Base-by-base conservation (phyloP, 352 stramenopile genomes). In the Pythium guiyangense region DNA sequence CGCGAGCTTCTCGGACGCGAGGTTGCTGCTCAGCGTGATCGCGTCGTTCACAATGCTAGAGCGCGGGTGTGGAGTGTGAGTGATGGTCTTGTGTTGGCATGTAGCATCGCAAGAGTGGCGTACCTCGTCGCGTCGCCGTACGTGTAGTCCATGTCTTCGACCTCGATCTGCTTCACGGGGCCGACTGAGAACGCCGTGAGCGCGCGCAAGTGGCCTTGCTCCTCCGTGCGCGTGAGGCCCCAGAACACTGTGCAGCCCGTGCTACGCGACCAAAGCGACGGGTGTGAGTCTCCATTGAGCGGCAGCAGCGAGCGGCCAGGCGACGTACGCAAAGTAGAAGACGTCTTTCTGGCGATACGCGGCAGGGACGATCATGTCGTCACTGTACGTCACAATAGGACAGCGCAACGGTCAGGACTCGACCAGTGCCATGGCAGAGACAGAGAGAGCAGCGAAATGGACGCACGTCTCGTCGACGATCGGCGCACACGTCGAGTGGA, bases 201-300 rank as follows among this genome's bases (percentile, higher is more conserved):
- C 31, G 84, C 72, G 9, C 74, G 65, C 42, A 96, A 47, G 61
- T 96, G 76, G 4, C 70, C 71, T 59, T 95, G 73, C 60, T 96
- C 86, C 34, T 96, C 86, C 3, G 75, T 74, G n/a, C 73, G 69
- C 14, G 76, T 84, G 27, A 96, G 77, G 3, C 90, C 90, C 90
- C 90, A 97, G 52, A 96, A 95, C 4, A 97, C 90, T 8, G 82
- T 79, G 63, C 86, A 96, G 17, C 90, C 89, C 50, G 79, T 91
- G 10, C 78, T 90, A 46, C 31, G 67, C 26, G 3, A 8, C 39
- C 37, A 29, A 29, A 57, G 12, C 35, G 50, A 18, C n/a, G n/a
- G 63, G 29, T 9, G 29, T 34, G 4, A 34, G 29, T 34, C 29
- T 34, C n/a, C n/a, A n/a, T n/a, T n/a, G n/a, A n/a, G n/a, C n/a